Conservation (phyloP, 2,329 filamentous ascomycete species). For the Emericellopsis cladophorae region DNA sequence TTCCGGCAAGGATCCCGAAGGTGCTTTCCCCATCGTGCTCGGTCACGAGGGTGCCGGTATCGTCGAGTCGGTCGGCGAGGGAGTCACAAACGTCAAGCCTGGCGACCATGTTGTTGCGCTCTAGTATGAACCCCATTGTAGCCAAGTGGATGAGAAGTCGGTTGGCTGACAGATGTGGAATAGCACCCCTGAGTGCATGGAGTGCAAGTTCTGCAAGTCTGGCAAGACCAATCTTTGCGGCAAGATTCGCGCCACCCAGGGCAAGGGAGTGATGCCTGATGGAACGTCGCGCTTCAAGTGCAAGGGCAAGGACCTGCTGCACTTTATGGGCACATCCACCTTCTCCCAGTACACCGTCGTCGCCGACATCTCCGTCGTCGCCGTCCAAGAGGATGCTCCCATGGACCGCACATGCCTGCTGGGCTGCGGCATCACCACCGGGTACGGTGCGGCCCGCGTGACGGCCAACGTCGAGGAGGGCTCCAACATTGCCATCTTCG, state of each 20-base stretch:
- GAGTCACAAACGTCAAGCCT: constrained; percentile 85
- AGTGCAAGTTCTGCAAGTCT: constrained; percentile 99
- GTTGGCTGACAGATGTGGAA: neutral
- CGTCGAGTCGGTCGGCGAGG: constrained; percentile 88
- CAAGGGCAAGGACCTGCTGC: constrained; percentile 88
- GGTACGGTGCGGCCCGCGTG: constrained; percentile 89
- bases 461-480: constrained; percentile 88
- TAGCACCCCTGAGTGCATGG: constrained; percentile 89
- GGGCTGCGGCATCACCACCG: constrained; percentile 96
- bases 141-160: neutral
- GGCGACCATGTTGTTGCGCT: constrained; percentile 87
- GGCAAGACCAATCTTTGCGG: constrained; percentile 99
- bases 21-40: constrained; percentile 78
- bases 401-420: constrained; percentile 95
- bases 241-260: constrained; percentile 96
- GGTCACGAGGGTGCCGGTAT: constrained; percentile 87
- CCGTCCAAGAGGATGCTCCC: constrained; percentile 77
- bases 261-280: constrained; percentile 92
- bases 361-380: constrained; percentile 94
- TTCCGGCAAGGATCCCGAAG: constrained; percentile 94
- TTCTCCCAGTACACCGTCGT: constrained; percentile 99
- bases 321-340: constrained; percentile 99
- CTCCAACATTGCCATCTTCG: constrained; percentile 83
- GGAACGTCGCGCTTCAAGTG: constrained; percentile 89
- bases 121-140: constrained; percentile 44